Evolutionary conservation across 768 basidiomycete genomes (phyloP).

Genomic region (Chiua virens): DNA sequence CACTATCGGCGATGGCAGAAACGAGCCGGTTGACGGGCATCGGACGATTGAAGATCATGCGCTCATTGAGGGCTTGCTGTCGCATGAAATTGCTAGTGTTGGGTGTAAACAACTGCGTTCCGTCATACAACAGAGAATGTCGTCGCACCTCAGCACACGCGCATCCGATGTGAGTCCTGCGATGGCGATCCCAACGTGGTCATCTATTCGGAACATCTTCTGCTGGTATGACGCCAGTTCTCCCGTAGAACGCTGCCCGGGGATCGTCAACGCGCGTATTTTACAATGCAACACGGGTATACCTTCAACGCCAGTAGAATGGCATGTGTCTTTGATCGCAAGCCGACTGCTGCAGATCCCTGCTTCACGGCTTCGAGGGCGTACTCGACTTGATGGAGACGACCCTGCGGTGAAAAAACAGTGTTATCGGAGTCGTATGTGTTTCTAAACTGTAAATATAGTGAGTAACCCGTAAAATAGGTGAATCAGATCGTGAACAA

Average conservation of each 20-base stretch:
- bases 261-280: slow-evolving; percentile 4
- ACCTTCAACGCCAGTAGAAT: slow-evolving; percentile 93
- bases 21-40: slow-evolving; percentile 94
- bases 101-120: not conserved
- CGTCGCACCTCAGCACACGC: slow-evolving; percentile 81
- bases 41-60: slow-evolving; percentile 94
- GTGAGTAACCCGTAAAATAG: slow-evolving; percentile 3
- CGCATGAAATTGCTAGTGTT: slow-evolving; percentile 92
- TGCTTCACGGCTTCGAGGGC: slow-evolving; percentile 99
- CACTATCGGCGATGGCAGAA: slow-evolving; percentile 91
- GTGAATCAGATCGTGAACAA: slow-evolving; percentile 7
- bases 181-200: slow-evolving; percentile 99
- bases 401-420: slow-evolving; percentile 94
- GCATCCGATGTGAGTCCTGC: slow-evolving; percentile 99
- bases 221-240: slow-evolving; percentile 99
- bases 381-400: slow-evolving; percentile 97
- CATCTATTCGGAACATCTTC: slow-evolving; percentile 99
- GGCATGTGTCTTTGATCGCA: slow-evolving; percentile 94
- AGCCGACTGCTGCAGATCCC: slow-evolving; percentile 96
- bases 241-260: slow-evolving; percentile 87
- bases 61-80: slow-evolving; percentile 93
- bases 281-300: slow-evolving; percentile 9
- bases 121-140: not conserved
- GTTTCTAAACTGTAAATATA: slow-evolving; percentile 72
- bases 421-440: slow-evolving; percentile 99